Base-by-base conservation (phyloP, 176 grass and related monocot genomes). In the Pontederia paniculata region DNA sequence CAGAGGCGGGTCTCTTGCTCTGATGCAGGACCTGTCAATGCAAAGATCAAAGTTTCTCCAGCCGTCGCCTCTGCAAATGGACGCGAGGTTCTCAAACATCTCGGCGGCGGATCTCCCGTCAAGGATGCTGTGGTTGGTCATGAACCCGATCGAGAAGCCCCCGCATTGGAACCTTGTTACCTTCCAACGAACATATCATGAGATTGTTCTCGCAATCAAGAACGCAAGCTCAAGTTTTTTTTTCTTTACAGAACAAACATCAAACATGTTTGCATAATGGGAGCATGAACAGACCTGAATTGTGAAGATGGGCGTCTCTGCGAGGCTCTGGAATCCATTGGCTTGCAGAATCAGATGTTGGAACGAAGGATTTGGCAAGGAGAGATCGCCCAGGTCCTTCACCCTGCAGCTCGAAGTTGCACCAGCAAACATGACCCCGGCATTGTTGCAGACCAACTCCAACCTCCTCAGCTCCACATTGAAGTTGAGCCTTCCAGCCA, bases 111-210 rank as follows among this genome's bases (percentile, higher is more conserved):
- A 76, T 46, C 45, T 54, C 11, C 78, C 73, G 14, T 81, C 78
- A 28, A 81, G 57, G 55, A 76, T 72, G 72, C 52, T 76, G 59
- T 81, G 78, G 52, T 74, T 81, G 16, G 45, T 81, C 44, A 59
- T 60, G 12, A 76, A 81, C 54, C 73, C 72, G 45, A 81, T 64
- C 11, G 73, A 76, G 67, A 75, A 76, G 2, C 78, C 73, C 17
- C 67, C 78, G 53, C 78, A 81, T 76, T 57, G 71, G 54, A 81
- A 81, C 45, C 45, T 72, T 19, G 78, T 81, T 22, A 81, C 73
- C 78, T 80, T 78, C 52, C 71, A 17, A 43, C 12, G 16, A 47
- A n/a, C 44, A 20, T 45, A 45, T 45, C 10, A 14, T 11, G 11
- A 22, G 15, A 45, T 10, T 21, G 20, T 19, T 19, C 19, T 17